Evolutionary conservation across 495 filamentous ascomycete genomes (phyloP).

Genomic region (Hypoxylon lienhwacheense): DNA sequence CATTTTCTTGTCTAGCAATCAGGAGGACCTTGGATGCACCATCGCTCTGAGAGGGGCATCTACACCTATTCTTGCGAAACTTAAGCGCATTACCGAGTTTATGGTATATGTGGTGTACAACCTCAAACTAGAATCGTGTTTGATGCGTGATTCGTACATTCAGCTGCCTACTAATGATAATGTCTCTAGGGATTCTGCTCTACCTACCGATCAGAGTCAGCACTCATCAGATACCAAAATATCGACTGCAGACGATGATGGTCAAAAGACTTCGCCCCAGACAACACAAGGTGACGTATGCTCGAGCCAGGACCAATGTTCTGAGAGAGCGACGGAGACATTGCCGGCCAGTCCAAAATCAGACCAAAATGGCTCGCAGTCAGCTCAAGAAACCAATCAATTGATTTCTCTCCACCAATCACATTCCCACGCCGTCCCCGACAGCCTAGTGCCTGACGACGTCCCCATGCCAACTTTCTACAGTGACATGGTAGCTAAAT

Average conservation of each 20-base stretch:
- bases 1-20: conserved; percentile 90
- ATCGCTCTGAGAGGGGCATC: conserved; percentile 88
- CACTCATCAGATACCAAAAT: conserved; percentile 8
- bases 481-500: conserved; percentile 89
- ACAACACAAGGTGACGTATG: conserved; percentile 18
- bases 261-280: conserved; percentile 11
- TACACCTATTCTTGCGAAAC: conserved; percentile 65
- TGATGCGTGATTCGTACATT: conserved; percentile 95
- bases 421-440: conserved; percentile 46
- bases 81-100: conserved; percentile 96
- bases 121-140: conserved; percentile 88
- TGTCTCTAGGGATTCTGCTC: conserved; percentile 35
- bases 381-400: conserved; percentile 25
- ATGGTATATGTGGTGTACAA: conserved; percentile 99
- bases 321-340: conserved; percentile 11
- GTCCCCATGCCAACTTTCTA: conserved; percentile 90
- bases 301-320: conserved; percentile 21
- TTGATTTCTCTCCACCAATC: conserved; percentile 50
- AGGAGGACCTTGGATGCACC: conserved; percentile 92
- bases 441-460: conserved; percentile 74
- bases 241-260: conserved; percentile 4
- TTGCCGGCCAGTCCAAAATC: background rate
- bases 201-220: conserved; percentile 32
- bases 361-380: conserved; percentile 11
- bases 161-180: conserved; percentile 71